Percentiles rank a stretch among this genome's conserved stretches.
These are phyloP conservation scores for Bisporella sp. DNA, from an alignment of 2,329 filamentous ascomycete genomes.

Conservation along the genomic window DNA sequence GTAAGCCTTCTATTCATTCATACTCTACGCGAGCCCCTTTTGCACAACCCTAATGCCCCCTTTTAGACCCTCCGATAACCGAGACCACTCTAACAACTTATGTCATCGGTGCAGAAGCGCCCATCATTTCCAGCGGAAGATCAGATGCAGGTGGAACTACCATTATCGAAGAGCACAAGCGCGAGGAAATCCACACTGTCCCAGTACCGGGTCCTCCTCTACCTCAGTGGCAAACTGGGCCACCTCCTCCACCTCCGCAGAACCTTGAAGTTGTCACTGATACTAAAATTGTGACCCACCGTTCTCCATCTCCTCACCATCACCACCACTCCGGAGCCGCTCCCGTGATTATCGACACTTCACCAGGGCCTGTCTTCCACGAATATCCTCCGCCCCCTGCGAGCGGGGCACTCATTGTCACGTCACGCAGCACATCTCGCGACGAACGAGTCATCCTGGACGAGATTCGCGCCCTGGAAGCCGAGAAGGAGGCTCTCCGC, in stretches of 20 bases:
- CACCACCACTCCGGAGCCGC: constrained; percentile 24
- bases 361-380: constrained; percentile 22
- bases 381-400: no score
- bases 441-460: constrained; percentile 55
- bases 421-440: constrained; percentile 22
- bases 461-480: constrained; percentile 67
- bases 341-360: constrained; percentile 35
- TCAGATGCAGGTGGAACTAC: constrained; percentile 13
- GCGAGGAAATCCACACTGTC: constrained; percentile 37
- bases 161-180: constrained; percentile 40
- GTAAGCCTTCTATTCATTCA: constrained; percentile 29
- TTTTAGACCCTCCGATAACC: constrained; percentile 4
- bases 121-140: neutral
- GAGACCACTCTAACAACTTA: constrained; percentile 20
- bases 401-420: constrained; percentile 16
- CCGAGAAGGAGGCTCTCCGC: constrained; percentile 51
- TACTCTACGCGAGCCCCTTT: neutral
- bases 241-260: constrained; percentile 21
- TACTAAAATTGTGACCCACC: constrained; percentile 34
- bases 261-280: constrained; percentile 36
- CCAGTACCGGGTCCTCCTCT: constrained; percentile 13
- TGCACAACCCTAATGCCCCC: constrained; percentile 9
- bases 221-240: constrained; percentile 11
- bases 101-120: constrained; percentile 15
- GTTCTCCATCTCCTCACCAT: constrained; percentile 19